phyloP scores from a whole-genome alignment of 2,329 filamentous ascomycete species.

The Massarina eburnea region DNA sequence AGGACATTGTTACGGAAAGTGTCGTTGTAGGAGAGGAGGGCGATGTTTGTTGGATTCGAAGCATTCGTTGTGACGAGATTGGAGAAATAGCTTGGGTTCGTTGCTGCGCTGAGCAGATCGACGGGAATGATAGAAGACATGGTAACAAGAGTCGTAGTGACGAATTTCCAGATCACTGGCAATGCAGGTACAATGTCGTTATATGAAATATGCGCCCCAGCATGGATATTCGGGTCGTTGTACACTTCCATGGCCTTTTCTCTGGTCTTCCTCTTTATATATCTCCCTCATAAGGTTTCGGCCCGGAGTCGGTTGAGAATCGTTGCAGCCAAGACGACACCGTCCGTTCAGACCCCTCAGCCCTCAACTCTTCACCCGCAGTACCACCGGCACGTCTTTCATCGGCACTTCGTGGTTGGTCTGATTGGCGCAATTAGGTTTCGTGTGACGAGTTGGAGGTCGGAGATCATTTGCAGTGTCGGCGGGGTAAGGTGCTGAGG shows the following conservation, averaged over 20 bases:
- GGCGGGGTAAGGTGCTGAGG: too few relatives aligned
- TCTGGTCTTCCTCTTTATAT: neutral
- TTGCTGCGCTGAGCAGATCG: slow-evolving; percentile 35
- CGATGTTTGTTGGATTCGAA: slow-evolving; percentile 36
- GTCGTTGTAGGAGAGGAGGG: slow-evolving; percentile 41
- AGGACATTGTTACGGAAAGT: slow-evolving; percentile 35
- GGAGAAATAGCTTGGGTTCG: slow-evolving; percentile 32
- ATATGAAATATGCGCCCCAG: slow-evolving; percentile 10
- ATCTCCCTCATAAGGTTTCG: neutral
- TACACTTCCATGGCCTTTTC: neutral
- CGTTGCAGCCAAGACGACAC: neutral
- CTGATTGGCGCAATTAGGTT: too few relatives aligned
- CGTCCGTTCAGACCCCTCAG: neutral
- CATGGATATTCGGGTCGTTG: slow-evolving; percentile 6
- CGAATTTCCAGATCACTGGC: slow-evolving; percentile 13
- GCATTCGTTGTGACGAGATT: slow-evolving; percentile 31
- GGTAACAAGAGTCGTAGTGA: slow-evolving; percentile 16
- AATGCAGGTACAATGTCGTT: neutral
- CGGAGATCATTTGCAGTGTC: too few relatives aligned
- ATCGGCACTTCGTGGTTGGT: too few relatives aligned
- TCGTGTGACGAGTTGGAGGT: too few relatives aligned
- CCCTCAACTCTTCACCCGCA: neutral
- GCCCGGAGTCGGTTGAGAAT: neutral
- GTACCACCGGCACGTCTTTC: too few relatives aligned
- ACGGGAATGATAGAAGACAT: slow-evolving; percentile 36